Base-by-base conservation (phyloP, 2,329 filamentous ascomycete genomes). In the Pezizomycotina sp. region DNA sequence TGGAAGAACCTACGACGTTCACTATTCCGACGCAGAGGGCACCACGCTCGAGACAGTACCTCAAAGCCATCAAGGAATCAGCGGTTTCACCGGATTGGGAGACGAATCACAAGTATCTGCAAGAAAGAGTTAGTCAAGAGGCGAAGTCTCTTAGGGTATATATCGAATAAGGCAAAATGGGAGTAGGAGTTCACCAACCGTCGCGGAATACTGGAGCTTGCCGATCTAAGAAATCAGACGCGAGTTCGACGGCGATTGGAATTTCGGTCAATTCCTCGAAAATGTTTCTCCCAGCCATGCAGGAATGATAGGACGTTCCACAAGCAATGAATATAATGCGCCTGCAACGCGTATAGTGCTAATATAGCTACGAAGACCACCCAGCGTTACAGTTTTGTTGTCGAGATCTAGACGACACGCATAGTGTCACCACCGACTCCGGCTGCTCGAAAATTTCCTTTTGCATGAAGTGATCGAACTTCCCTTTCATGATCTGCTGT, bases 371-470 rank as follows among this genome's bases (percentile, higher is more conserved):
- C 84, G 77, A 51, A 98, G 72, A 50, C 89, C 89, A 68, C 89
- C 89, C 16, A 98, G 74, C 6, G 86, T 95, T 52, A 98, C 84
- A 40, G 74, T 79, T 70, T 91, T 92, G 68, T 93, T 92, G 53
- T 74, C 77, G 43, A 78, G 68, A 60, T 98, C 89, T 53, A 98
- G 68, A 64, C 89, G 89, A 63, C 89, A 74, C 89, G 82, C 89
- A 98, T 98, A 50, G 89, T 93, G 71, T 98, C 98, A 98, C 76
- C 45, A 98, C 82, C 9, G 89, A 98, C 64, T 98, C 89, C 56
- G 89, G 89, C 68, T 98, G 89, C 69, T 98, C 89, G 60, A 98
- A 98, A 56, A 98, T 98, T 62, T 98, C 89, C 74, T 98, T 98
- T 61, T 98, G 89, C 89, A 98, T 98, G 69, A 93, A 98, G 66